Conservation (phyloP, 2,329 filamentous ascomycete species). For the Leptosphaerulina australis region DNA sequence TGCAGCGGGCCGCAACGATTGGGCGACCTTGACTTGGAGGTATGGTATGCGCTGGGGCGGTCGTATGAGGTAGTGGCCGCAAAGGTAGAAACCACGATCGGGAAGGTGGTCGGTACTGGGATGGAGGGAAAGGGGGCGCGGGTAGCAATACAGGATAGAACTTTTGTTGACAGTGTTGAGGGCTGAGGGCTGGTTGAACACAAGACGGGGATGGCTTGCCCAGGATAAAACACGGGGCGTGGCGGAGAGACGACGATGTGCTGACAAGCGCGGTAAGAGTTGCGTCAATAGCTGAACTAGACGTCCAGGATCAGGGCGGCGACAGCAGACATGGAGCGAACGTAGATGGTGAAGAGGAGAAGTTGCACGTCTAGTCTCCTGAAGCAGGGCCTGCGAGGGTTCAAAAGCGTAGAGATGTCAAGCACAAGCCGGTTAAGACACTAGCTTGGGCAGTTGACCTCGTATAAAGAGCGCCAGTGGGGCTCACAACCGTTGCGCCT, state of each 20-base stretch:
- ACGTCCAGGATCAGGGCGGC: neutral
- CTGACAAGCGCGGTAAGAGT: conserved; percentile 13
- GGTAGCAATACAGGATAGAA: conserved; percentile 6
- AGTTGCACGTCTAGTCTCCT: conserved; percentile 4
- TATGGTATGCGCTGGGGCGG: conserved; percentile 9
- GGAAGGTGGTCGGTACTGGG: conserved; percentile 6
- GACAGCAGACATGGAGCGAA: conserved; percentile 14
- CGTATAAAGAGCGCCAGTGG: conserved; percentile 17
- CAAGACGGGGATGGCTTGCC: conserved; percentile 16
- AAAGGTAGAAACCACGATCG: neutral
- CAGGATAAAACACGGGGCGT: conserved; percentile 16
- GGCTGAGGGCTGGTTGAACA: conserved; percentile 7
- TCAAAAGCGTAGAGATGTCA: conserved; percentile 4
- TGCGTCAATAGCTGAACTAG: neutral
- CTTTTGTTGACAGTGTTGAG: conserved; percentile 6
- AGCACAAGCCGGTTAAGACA: conserved; percentile 17
- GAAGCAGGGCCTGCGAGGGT: conserved; percentile 14
- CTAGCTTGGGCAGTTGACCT: conserved; percentile 12
- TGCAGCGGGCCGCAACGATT: conserved; percentile 6
- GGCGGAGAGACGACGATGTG: conserved; percentile 10
- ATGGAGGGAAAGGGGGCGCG: too few relatives aligned
- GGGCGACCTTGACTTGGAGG: conserved; percentile 4
- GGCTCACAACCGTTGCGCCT: conserved; percentile 15
- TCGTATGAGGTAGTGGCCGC: conserved; percentile 6
- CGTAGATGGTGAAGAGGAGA: conserved; percentile 12